phyloP scores from a whole-genome alignment of 371 early-diverging fungal genomes.

The Smittium mucronatum region DNA sequence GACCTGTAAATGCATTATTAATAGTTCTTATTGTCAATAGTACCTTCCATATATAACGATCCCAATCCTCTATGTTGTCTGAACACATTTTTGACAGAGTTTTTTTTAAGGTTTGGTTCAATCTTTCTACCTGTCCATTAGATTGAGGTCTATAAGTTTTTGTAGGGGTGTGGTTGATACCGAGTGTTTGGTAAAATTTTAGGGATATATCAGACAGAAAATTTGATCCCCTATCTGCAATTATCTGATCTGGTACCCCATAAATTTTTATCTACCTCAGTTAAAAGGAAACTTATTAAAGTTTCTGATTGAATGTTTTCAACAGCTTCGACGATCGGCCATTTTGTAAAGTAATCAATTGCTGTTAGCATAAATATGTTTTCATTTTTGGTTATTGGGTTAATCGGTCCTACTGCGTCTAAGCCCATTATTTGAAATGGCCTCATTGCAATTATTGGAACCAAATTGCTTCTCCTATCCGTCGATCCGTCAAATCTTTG shows the following conservation, averaged over 20 bases:
- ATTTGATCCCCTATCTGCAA: conserved; percentile 11
- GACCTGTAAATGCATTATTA: too few species aligned
- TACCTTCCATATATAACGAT: conserved; percentile 3
- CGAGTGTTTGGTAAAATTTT: conserved; percentile 6
- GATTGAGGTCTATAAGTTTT: conserved; percentile 11
- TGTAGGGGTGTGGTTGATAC: conserved; percentile 12
- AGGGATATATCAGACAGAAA: conserved; percentile 5
- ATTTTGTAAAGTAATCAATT: conserved; percentile 11
- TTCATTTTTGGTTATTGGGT: conserved; percentile 7
- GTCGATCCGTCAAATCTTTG: neutral
- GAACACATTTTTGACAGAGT: conserved; percentile 1
- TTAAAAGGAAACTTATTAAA: conserved; percentile 8
- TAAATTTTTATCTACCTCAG: conserved; percentile 7
- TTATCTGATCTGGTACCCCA: conserved; percentile 8
- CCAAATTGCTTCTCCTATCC: neutral
- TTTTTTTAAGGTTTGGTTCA: conserved; percentile 9
- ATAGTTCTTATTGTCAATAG: too few species aligned
- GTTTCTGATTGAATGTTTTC: conserved; percentile 5
- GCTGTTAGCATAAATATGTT: conserved; percentile 12
- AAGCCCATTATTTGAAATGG: conserved; percentile 10
- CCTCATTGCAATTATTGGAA: neutral
- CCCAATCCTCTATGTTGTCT: conserved; percentile 10
- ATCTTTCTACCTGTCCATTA: conserved; percentile 12
- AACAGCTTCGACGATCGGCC: conserved; percentile 12
- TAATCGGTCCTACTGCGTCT: conserved; percentile 14